Evolutionary conservation across 1,284 basidiomycete species (phyloP), one percentile per base, ranked within the genome.

Genomic region (Trichosporon sp.): DNA sequence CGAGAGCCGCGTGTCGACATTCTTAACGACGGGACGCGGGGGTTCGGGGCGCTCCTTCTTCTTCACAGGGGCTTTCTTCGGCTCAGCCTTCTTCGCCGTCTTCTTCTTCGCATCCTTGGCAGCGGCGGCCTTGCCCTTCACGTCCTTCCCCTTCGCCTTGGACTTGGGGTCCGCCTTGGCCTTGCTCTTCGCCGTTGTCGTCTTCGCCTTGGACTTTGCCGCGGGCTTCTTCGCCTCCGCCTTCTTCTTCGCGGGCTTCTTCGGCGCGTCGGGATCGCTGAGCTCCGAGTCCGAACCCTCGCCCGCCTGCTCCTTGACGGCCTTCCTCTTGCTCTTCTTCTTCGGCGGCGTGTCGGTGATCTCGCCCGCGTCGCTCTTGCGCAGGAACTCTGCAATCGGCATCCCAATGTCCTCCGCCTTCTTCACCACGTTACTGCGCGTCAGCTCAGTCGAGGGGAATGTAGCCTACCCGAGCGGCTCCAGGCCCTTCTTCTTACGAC

Each of bases 401-500:
- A 72, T 31, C n/a, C 71, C 73, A 14, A 51, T 38, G 66, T 72
- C 51, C n/a, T 59, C 64, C 6, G 73, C 69, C 19, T 69, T 46
- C 71, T 74, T 74, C 66, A 74, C 71, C n/a, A 74, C 61, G n/a
- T 74, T 71, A 16, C 73, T 63, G 31, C 16, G 1, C n/a, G 32
- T 63, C 59, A 63, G 59, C 31, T 63, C 2, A 16, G 14, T 14
- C 4, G 31, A 11, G 11, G 11, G 2, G 2, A 16, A 1, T 32
- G 56, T n/a, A 63, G 59, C 59, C 37, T 63, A 63, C 59, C 59
- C 76, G 5, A 79, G 67, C 4, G 74, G 74, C 48, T 75, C 75
- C 4, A 79, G 74, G 1, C 78, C 79, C 63, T 77, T 76, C 73
- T 76, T 79, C 59, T 72, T 73, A 1, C 79, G 73, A 68, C 80